These are phyloP conservation scores for Begonia peltatifolia DNA, from an alignment of 306 rosid genomes.

Conservation along the genomic window DNA sequence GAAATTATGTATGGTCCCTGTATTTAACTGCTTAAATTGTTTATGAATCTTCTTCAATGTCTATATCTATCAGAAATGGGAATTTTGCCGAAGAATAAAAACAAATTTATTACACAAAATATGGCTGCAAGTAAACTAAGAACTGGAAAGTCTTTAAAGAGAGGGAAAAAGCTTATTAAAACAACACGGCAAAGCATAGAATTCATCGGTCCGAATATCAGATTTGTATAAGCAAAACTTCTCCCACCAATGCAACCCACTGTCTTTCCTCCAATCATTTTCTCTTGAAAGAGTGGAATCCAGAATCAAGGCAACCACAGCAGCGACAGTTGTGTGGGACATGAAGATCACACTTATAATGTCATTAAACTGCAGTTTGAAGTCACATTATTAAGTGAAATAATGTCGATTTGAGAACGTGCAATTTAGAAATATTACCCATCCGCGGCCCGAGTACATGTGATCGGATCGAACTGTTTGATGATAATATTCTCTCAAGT, in stretches of 20 bases:
- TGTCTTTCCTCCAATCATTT: conserved; percentile 34
- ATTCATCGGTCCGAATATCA: conserved; percentile 57
- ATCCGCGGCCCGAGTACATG: conserved; percentile 23
- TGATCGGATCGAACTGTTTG: conserved; percentile 15
- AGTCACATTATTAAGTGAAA: neutral
- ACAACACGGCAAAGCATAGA: conserved; percentile 46
- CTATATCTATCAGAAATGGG: no score
- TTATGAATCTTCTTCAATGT: no score
- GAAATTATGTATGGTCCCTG: no score
- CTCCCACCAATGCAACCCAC: conserved; percentile 61
- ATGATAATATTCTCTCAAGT: conserved; percentile 54
- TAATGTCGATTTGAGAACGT: neutral
- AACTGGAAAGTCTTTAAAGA: neutral
- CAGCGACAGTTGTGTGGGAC: conserved; percentile 67
- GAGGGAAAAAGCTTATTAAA: conserved; percentile 42
- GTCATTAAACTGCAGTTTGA: conserved; percentile 34
- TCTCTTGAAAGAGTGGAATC: conserved; percentile 42
- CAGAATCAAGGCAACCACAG: conserved; percentile 41
- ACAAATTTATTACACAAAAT: no score
- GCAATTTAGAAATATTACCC: conserved; percentile 38
- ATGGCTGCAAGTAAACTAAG: no score
- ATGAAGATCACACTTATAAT: conserved; percentile 35
- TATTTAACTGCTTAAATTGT: no score
- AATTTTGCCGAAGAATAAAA: no score
- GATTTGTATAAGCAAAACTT: conserved; percentile 41